phyloP scores from a whole-genome alignment of 257 asterid species.

The Solanum raphanifolium region DNA sequence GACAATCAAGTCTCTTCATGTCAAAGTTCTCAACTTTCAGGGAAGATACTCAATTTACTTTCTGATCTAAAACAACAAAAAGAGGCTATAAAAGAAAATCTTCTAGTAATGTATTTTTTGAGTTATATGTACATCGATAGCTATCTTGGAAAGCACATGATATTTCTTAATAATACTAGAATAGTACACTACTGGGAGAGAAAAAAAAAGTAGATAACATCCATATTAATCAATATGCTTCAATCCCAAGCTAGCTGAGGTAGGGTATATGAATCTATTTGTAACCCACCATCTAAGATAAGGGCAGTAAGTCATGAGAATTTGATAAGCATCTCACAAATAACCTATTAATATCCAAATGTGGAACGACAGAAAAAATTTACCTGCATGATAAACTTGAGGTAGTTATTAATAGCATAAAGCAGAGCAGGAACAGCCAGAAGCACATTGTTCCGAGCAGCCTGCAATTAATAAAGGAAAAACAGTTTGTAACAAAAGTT shows the following conservation, averaged over 20 bases:
- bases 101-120: background rate
- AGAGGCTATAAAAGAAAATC: background rate
- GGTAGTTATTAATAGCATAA: constrained; percentile 87
- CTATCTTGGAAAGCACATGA: background rate
- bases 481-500: background rate
- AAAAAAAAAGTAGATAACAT: background rate
- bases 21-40: background rate
- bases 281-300: background rate
- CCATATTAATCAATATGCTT: background rate
- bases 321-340: background rate
- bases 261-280: background rate
- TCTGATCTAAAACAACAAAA: background rate
- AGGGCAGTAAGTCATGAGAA: background rate
- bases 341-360: background rate
- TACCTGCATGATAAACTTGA: constrained; percentile 95
- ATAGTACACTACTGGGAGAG: background rate
- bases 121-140: background rate
- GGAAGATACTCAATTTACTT: background rate
- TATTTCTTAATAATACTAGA: background rate
- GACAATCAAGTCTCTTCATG: background rate
- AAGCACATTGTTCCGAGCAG: constrained; percentile 75
- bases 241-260: background rate
- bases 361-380: background rate
- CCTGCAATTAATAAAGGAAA: constrained; percentile 40
- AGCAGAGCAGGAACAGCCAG: constrained; percentile 96